phyloP scores from a whole-genome alignment of 202 grass and related monocot species.

The Eragrostis tef region DNA sequence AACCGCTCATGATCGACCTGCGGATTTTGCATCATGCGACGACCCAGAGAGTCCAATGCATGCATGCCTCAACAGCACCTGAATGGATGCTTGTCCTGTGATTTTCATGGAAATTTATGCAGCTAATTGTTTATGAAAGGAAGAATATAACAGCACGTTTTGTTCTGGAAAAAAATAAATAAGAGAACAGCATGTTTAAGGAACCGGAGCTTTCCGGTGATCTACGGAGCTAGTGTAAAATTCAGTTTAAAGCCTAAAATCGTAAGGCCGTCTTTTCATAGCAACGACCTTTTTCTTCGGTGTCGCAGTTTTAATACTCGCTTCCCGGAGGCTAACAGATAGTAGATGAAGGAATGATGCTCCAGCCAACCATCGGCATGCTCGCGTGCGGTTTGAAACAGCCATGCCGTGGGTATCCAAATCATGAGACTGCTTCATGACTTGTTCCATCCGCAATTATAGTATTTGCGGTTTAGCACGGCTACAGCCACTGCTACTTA shows the following conservation, averaged over 20 bases:
- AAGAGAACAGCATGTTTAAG: no score
- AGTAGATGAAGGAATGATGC: slow-evolving; percentile 12
- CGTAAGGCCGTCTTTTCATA: slow-evolving; percentile 21
- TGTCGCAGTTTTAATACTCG: not conserved
- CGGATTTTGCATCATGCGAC: no score
- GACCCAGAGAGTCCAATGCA: no score
- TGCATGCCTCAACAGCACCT: no score
- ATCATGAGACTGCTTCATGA: slow-evolving; percentile 45
- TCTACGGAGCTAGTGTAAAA: not conserved
- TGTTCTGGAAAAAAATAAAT: not conserved
- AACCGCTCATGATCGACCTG: no score
- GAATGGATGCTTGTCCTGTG: no score
- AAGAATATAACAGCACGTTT: not conserved
- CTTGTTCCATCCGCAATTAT: slow-evolving; percentile 49
- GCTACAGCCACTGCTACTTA: not conserved
- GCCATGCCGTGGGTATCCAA: slow-evolving; percentile 35
- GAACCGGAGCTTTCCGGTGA: not conserved
- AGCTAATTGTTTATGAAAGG: not conserved
- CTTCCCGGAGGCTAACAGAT: slow-evolving; percentile 23
- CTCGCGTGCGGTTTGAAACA: not conserved
- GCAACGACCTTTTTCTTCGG: not conserved
- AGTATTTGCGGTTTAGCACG: slow-evolving; percentile 33
- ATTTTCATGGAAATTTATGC: not conserved
- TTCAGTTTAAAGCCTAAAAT: not conserved
- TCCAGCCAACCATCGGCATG: not conserved